Evolutionary conservation across 164 flowering plant genomes (phyloP).

Genomic region (Protea cynaroides): DNA sequence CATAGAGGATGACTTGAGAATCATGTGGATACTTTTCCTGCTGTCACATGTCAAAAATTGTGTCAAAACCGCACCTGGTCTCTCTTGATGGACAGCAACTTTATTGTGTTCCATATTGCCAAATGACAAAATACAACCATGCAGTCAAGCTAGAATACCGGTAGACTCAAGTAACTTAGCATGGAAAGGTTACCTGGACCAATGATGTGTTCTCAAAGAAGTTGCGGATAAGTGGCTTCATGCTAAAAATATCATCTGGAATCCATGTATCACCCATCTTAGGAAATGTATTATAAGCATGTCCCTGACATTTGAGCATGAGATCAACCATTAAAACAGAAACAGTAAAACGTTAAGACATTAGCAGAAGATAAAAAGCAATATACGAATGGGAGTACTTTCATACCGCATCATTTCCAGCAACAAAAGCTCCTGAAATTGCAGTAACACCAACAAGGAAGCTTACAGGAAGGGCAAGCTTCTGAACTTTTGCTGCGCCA

Average conservation of each 20-base stretch:
- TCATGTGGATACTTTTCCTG: no score
- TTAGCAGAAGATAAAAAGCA: neutral
- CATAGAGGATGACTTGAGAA: no score
- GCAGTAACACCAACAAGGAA: slow-evolving; percentile 82
- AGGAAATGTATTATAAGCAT: slow-evolving; percentile 89
- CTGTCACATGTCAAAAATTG: no score
- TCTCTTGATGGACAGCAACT: no score
- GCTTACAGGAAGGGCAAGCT: slow-evolving; percentile 73
- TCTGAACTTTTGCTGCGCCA: slow-evolving; percentile 85
- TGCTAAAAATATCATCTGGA: slow-evolving; percentile 66
- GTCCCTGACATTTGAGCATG: slow-evolving; percentile 49
- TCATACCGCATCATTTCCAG: slow-evolving; percentile 97
- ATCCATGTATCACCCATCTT: slow-evolving; percentile 98
- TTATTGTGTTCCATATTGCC: no score
- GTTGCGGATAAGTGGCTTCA: slow-evolving; percentile 83
- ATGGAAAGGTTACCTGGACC: slow-evolving; percentile 61
- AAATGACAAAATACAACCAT: neutral
- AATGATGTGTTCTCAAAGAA: slow-evolving; percentile 93
- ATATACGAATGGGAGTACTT: neutral
- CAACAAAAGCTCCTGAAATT: slow-evolving; percentile 94
- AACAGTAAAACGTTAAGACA: neutral
- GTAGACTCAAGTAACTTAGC: neutral
- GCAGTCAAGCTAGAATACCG: neutral
- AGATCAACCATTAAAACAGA: slow-evolving; percentile 4
- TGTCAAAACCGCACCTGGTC: no score